A percentile compares a stretch with the other conserved stretches of the same genome.
These are phyloP conservation scores for Cerioporus squamosus DNA, from an alignment of 1,284 basidiomycete species.

Conservation along the genomic window DNA sequence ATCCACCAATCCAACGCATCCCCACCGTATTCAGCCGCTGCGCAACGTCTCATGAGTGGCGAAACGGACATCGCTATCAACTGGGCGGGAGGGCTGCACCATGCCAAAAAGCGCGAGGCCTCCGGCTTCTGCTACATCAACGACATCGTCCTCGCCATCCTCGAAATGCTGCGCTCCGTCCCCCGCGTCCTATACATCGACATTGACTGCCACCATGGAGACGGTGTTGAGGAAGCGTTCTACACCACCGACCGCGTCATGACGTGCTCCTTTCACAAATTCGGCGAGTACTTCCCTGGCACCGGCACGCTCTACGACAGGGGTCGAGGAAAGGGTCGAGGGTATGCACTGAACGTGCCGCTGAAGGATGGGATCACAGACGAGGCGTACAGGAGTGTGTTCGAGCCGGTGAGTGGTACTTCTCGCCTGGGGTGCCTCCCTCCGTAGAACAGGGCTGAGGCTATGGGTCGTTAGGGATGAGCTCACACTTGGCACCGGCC, in stretches of 20 bases:
- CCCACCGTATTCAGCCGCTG: conserved; percentile 61
- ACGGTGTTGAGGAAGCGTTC: conserved; percentile 99
- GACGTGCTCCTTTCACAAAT: conserved; percentile 97
- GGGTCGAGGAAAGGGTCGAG: conserved; percentile 86
- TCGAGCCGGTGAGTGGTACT: conserved; percentile 77
- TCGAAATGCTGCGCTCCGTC: conserved; percentile 83
- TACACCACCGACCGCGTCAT: conserved; percentile 97
- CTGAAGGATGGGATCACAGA: conserved; percentile 94
- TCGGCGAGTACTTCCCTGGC: conserved; percentile 97
- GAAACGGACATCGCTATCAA: conserved; percentile 93
- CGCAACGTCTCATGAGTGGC: conserved; percentile 81
- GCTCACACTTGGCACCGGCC: conserved; percentile 12
- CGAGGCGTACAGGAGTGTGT: conserved; percentile 81
- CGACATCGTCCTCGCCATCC: conserved; percentile 90
- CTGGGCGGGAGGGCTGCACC: conserved; percentile 97
- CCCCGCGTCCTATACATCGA: conserved; percentile 96
- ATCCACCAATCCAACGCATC: background rate
- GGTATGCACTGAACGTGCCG: conserved; percentile 94
- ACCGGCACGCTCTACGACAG: conserved; percentile 89
- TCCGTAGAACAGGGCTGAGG: conserved; percentile 11
- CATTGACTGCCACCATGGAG: conserved; percentile 98
- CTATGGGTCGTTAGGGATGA: conserved; percentile 7
- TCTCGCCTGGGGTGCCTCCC: background rate
- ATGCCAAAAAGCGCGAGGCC: conserved; percentile 97
- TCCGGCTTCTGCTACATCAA: conserved; percentile 98